phyloP scores from a whole-genome alignment of 2,329 filamentous ascomycete genomes.

The Monilinia laxa region DNA sequence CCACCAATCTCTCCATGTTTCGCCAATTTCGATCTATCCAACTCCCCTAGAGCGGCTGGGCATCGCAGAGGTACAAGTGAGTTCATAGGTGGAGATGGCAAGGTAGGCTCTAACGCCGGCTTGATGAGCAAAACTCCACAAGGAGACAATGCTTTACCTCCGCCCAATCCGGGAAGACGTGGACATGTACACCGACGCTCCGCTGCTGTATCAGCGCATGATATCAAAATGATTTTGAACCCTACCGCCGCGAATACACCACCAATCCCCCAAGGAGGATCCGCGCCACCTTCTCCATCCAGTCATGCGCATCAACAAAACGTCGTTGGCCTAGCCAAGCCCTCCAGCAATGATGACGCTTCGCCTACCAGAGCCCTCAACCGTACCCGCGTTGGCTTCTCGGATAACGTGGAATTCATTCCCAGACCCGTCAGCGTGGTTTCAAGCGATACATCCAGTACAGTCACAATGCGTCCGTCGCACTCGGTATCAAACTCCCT shows the following conservation, averaged over 20 bases:
- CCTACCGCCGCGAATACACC: slow-evolving; percentile 29
- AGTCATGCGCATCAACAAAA: slow-evolving; percentile 23
- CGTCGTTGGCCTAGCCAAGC: neutral
- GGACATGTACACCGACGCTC: slow-evolving; percentile 82
- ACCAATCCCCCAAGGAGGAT: slow-evolving; percentile 32
- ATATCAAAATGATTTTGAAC: slow-evolving; percentile 69
- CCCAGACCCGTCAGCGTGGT: slow-evolving; percentile 79
- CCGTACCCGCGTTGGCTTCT: slow-evolving; percentile 75
- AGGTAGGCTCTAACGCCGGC: slow-evolving; percentile 43
- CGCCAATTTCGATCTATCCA: slow-evolving; percentile 20
- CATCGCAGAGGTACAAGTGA: slow-evolving; percentile 81
- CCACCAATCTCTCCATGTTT: slow-evolving; percentile 52
- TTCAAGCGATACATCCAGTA: slow-evolving; percentile 81
- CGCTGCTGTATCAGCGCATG: slow-evolving; percentile 72
- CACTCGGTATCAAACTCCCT: slow-evolving; percentile 73
- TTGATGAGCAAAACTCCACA: slow-evolving; percentile 70
- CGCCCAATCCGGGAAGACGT: slow-evolving; percentile 53
- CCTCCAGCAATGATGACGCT: slow-evolving; percentile 13
- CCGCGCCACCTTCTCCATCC: slow-evolving; percentile 48
- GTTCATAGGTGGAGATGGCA: slow-evolving; percentile 72
- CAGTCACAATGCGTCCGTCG: slow-evolving; percentile 61
- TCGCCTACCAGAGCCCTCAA: slow-evolving; percentile 39
- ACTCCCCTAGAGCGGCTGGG: slow-evolving; percentile 54
- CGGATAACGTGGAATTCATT: slow-evolving; percentile 80
- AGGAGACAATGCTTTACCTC: slow-evolving; percentile 57